Conservation (phyloP, 768 basidiomycete species). For the Boletus bicolor region DNA sequence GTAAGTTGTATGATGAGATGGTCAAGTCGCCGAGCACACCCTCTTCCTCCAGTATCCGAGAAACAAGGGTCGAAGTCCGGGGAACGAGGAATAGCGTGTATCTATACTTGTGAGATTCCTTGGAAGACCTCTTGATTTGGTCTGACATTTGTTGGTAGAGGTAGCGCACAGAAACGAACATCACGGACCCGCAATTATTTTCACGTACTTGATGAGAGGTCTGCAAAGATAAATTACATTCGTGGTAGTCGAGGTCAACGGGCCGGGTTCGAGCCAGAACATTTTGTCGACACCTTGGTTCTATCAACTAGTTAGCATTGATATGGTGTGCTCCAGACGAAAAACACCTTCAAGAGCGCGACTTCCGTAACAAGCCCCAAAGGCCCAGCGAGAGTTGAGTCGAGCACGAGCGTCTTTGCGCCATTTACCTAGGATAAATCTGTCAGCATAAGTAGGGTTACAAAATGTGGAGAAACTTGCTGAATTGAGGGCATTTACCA, state of each 20-base stretch:
- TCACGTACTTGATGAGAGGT: conserved; percentile 79
- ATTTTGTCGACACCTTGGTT: conserved; percentile 99
- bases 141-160: conserved; percentile 49
- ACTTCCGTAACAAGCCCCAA: conserved; percentile 95
- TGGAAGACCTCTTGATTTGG: conserved; percentile 82
- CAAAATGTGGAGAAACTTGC: conserved; percentile 36
- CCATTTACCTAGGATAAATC: conserved; percentile 68
- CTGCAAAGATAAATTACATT: conserved; percentile 94
- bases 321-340: background rate
- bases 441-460: conserved; percentile 3
- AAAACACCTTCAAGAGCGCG: conserved; percentile 77
- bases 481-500: conserved; percentile 84
- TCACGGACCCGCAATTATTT: conserved; percentile 81
- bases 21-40: conserved; percentile 96
- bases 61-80: conserved; percentile 80
- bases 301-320: conserved; percentile 40
- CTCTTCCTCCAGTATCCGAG: conserved; percentile 87
- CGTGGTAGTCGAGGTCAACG: conserved; percentile 74
- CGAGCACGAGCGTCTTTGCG: conserved; percentile 94
- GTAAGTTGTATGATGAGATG: conserved; percentile 83
- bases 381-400: conserved; percentile 83
- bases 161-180: conserved; percentile 5
- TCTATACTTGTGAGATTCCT: conserved; percentile 69
- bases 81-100: conserved; percentile 90
- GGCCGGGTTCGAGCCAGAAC: conserved; percentile 96